Conservation (phyloP, 1,139 yeast genomes). For the Suzukiozyma palmioleophila region DNA sequence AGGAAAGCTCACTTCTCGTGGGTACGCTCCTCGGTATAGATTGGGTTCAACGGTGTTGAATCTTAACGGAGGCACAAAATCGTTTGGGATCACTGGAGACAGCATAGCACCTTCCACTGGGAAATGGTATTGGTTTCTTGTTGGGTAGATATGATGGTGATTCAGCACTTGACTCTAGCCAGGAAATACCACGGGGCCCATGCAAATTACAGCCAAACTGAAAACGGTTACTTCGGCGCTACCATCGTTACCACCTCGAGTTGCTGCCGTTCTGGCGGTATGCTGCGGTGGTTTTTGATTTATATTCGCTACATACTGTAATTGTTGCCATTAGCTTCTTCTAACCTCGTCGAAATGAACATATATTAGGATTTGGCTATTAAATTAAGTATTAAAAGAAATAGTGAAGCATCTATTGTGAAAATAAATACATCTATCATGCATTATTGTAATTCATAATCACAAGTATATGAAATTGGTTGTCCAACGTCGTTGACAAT, state of each 20-base stretch:
- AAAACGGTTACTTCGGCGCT: no score
- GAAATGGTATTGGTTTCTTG: background rate
- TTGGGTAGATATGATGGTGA: background rate
- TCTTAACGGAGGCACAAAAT: conserved; percentile 74
- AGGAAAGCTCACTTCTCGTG: conserved; percentile 68
- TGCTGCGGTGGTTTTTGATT: no score
- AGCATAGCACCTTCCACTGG: background rate
- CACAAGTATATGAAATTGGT: background rate
- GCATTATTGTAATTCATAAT: background rate
- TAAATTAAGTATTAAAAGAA: conserved; percentile 1
- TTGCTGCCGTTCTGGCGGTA: no score
- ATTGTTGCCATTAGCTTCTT: no score
- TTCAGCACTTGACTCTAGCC: no score
- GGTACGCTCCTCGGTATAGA: conserved; percentile 82
- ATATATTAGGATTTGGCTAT: background rate
- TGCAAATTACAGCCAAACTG: no score
- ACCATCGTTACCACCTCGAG: no score
- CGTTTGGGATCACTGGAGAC: conserved; percentile 21
- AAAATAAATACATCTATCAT: background rate
- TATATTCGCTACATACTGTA: no score
- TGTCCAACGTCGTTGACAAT: background rate
- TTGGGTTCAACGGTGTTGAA: conserved; percentile 68
- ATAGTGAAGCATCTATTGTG: background rate
- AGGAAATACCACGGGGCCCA: no score
- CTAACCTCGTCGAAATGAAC: background rate